Conservation (phyloP, 2,329 filamentous ascomycete species). For the Emergomyces orientalis region DNA sequence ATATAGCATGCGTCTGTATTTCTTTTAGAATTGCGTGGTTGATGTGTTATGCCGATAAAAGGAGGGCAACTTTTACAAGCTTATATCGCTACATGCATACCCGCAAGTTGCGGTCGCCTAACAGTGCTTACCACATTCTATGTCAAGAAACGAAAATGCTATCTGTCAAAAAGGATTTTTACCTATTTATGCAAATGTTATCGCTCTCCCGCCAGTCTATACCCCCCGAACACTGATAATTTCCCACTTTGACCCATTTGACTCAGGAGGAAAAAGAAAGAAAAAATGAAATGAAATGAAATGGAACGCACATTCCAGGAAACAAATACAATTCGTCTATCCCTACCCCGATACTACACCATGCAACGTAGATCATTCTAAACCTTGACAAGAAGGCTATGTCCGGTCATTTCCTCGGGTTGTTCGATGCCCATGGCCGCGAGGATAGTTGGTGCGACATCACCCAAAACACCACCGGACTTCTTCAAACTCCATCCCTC, state of each 20-base stretch:
- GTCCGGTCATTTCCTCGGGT: constrained; percentile 85
- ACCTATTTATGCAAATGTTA: background rate
- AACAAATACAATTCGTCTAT: background rate
- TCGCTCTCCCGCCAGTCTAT: background rate
- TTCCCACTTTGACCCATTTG: background rate
- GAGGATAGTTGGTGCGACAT: constrained; percentile 91
- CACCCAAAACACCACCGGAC: constrained; percentile 80
- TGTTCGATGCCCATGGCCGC: constrained; percentile 83
- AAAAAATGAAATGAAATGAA: background rate
- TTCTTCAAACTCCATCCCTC: constrained; percentile 79
- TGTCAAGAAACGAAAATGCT: background rate
- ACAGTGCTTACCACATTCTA: background rate
- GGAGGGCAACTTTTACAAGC: background rate
- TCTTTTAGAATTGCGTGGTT: background rate
- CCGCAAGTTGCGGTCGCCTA: background rate
- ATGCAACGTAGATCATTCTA: constrained; percentile 16
- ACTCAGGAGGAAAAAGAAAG: background rate
- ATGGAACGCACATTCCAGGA: background rate
- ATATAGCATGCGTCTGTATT: background rate
- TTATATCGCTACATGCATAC: background rate
- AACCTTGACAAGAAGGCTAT: constrained; percentile 68
- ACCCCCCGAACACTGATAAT: background rate
- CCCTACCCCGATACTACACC: background rate
- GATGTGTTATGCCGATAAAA: background rate
- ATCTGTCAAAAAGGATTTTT: background rate